Conservation (phyloP, 805 yeast genomes). For the Torulaspora gathmanii region DNA sequence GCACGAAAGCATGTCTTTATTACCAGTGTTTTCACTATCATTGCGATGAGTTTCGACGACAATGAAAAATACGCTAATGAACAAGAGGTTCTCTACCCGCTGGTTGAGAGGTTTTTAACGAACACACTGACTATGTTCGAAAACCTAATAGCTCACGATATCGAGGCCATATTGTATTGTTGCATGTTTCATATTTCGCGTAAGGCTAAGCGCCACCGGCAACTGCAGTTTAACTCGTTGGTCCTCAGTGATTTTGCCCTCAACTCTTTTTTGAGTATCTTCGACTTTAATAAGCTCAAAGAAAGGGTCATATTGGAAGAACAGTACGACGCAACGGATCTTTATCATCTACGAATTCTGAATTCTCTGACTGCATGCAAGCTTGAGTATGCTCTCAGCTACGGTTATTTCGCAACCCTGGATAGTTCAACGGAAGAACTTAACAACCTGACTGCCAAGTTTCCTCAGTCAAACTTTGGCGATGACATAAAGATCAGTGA, state of each 20-base stretch:
- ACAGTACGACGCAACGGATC: conserved; percentile 37
- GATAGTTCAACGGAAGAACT: conserved; percentile 35
- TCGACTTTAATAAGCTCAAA: conserved; percentile 43
- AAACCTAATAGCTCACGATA: conserved; percentile 54
- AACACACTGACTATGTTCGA: conserved; percentile 45
- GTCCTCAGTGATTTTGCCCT: conserved; percentile 49
- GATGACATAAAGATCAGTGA: conserved; percentile 53
- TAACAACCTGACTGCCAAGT: conserved; percentile 42
- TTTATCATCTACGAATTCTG: conserved; percentile 52
- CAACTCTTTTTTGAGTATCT: conserved; percentile 44
- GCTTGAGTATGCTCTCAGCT: conserved; percentile 47
- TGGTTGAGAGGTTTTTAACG: conserved; percentile 49
- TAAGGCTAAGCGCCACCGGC: conserved; percentile 43
- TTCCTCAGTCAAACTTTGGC: conserved; percentile 48
- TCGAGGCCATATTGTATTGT: conserved; percentile 54
- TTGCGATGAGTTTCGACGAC: conserved; percentile 55
- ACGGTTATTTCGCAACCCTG: conserved; percentile 37
- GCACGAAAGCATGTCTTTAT: conserved; percentile 51
- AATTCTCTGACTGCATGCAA: conserved; percentile 50
- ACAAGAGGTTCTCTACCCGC: conserved; percentile 44
- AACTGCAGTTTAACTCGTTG: conserved; percentile 50
- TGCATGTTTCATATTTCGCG: conserved; percentile 51
- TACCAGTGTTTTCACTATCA: conserved; percentile 48
- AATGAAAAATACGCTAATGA: conserved; percentile 45
- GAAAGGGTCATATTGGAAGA: conserved; percentile 34